Percentiles rank a stretch among this genome's conserved stretches.
Evolutionary conservation across 345 rosid genomes (phyloP).

Genomic region (Salix suchowensis): DNA sequence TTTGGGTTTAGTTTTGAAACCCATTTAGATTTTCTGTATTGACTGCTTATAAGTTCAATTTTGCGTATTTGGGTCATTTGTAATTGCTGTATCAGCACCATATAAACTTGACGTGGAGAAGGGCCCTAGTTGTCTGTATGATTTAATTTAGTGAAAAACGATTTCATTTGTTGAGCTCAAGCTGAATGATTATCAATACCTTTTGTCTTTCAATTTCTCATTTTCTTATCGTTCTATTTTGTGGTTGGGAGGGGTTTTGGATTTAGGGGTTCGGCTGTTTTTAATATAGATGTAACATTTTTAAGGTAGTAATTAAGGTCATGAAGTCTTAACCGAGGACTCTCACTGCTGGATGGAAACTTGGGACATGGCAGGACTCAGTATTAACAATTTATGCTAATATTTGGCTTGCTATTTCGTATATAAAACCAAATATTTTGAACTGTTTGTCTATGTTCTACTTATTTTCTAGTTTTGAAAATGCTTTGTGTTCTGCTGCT

Average conservation of each 20-base stretch:
- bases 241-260: neutral
- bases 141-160: neutral
- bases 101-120: neutral
- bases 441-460: no score
- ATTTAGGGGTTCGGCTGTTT: neutral
- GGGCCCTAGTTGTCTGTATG: neutral
- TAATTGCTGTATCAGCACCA: neutral
- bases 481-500: neutral
- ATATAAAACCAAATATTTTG: neutral
- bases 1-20: neutral
- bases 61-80: neutral
- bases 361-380: neutral
- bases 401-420: neutral
- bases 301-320: neutral
- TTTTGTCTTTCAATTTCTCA: neutral
- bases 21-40: neutral
- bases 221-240: neutral
- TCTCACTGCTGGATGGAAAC: neutral
- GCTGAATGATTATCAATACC: neutral
- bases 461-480: neutral
- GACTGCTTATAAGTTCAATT: neutral
- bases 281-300: neutral
- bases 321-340: neutral
- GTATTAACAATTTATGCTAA: neutral
- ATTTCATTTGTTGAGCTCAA: neutral